Percentiles rank a stretch among this genome's conserved stretches.
phyloP scores from a whole-genome alignment of 2,329 filamentous ascomycete genomes.

The Colletotrichum tabaci region DNA sequence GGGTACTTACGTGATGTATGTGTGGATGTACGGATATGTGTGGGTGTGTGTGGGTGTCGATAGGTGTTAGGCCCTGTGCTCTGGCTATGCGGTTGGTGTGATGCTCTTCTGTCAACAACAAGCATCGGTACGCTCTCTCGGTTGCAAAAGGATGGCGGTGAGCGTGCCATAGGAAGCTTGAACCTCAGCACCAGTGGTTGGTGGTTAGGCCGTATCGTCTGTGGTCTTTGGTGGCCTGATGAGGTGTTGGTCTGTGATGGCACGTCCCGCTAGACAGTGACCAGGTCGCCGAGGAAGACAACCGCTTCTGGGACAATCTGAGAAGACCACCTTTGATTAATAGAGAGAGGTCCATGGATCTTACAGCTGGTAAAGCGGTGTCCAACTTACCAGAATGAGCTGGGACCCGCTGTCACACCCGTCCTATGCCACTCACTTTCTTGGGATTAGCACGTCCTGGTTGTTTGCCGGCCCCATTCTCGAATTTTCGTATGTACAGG shows the following conservation, averaged over 20 bases:
- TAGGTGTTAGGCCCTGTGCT: slow-evolving; percentile 26
- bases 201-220: background rate
- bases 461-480: slow-evolving; percentile 37
- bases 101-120: background rate
- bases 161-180: background rate
- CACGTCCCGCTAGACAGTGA: slow-evolving; percentile 28
- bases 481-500: slow-evolving; percentile 38
- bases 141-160: background rate
- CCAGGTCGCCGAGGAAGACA: slow-evolving; percentile 30
- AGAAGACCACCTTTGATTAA: slow-evolving; percentile 22
- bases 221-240: slow-evolving; percentile 10
- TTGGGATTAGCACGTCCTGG: slow-evolving; percentile 37
- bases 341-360: slow-evolving; percentile 34
- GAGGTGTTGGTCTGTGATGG: slow-evolving; percentile 20
- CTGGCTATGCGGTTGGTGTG: slow-evolving; percentile 34
- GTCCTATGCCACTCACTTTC: slow-evolving; percentile 33
- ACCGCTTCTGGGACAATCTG: slow-evolving; percentile 35
- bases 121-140: background rate
- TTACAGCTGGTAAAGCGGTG: slow-evolving; percentile 42
- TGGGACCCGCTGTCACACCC: slow-evolving; percentile 39
- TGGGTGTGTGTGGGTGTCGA: background rate
- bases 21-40: background rate
- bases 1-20: background rate
- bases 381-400: slow-evolving; percentile 32
- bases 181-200: background rate